phyloP scores from a whole-genome alignment of 495 filamentous ascomycete genomes.

The Hypoxylon perforatum region DNA sequence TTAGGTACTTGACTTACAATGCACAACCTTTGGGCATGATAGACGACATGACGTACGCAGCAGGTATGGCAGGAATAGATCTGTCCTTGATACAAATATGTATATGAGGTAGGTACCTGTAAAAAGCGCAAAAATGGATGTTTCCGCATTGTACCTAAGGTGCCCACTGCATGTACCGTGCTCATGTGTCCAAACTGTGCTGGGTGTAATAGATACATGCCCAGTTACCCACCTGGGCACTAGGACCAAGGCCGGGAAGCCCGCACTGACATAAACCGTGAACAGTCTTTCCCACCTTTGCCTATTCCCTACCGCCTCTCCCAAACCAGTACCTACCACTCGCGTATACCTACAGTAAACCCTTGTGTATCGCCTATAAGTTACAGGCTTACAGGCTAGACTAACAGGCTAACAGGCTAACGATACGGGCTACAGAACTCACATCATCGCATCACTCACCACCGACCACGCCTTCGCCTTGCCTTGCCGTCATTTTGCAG shows the following conservation, averaged over 20 bases:
- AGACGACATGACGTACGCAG: no score
- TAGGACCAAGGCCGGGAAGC: conserved; percentile 28
- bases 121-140: no score
- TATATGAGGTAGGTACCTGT: no score
- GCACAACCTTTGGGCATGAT: no score
- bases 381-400: conserved; percentile 20
- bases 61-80: no score
- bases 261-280: conserved; percentile 35
- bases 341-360: conserved; percentile 2
- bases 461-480: conserved; percentile 19
- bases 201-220: background rate
- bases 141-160: no score
- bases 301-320: conserved; percentile 34
- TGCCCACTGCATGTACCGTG: background rate
- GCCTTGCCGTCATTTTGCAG: conserved; percentile 42
- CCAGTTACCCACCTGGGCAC: conserved; percentile 8
- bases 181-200: no score
- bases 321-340: conserved; percentile 16
- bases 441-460: conserved; percentile 41
- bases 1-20: no score
- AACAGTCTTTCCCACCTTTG: background rate
- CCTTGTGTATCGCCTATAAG: conserved; percentile 28
- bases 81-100: no score
- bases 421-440: conserved; percentile 32
- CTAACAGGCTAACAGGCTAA: no score